Conservation (phyloP, 2,329 filamentous ascomycete genomes). For the Trichoderma breve region DNA sequence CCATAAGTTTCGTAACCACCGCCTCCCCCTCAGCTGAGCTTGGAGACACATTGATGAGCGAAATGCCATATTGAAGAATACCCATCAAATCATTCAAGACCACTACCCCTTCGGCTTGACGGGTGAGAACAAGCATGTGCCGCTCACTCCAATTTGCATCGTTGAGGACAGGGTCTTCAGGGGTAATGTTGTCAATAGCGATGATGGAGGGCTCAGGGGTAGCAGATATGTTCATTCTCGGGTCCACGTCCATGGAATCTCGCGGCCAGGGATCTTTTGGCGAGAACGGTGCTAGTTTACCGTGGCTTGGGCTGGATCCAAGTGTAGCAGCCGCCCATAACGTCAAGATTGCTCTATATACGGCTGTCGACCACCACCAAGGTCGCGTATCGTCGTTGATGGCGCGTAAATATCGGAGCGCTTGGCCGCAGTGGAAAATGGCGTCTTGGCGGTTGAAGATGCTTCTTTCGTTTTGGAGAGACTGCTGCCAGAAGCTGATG, state of each 20-base stretch:
- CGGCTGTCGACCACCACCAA: slow-evolving; percentile 68
- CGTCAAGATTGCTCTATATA: slow-evolving; percentile 65
- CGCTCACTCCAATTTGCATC: background rate
- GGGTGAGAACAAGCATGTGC: background rate
- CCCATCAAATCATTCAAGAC: background rate
- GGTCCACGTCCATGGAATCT: background rate
- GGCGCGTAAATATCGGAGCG: slow-evolving; percentile 57
- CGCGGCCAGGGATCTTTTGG: background rate
- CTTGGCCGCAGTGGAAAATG: slow-evolving; percentile 66
- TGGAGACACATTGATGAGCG: background rate
- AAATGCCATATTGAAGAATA: slow-evolving; percentile 12
- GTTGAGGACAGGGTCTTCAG: background rate
- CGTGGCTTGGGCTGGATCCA: background rate
- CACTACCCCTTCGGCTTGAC: background rate
- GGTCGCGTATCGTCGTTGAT: slow-evolving; percentile 62
- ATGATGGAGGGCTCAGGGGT: background rate
- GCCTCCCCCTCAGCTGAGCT: background rate
- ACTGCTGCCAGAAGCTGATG: slow-evolving; percentile 52
- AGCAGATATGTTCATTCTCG: background rate
- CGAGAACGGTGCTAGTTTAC: background rate
- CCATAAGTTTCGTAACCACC: background rate
- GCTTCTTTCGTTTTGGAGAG: slow-evolving; percentile 59
- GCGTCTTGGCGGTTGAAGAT: slow-evolving; percentile 63
- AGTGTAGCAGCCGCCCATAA: slow-evolving; percentile 61
- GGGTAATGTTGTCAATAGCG: background rate